Evolutionary conservation across 768 basidiomycete species (phyloP).

Genomic region (Boletus rubescentipes): DNA sequence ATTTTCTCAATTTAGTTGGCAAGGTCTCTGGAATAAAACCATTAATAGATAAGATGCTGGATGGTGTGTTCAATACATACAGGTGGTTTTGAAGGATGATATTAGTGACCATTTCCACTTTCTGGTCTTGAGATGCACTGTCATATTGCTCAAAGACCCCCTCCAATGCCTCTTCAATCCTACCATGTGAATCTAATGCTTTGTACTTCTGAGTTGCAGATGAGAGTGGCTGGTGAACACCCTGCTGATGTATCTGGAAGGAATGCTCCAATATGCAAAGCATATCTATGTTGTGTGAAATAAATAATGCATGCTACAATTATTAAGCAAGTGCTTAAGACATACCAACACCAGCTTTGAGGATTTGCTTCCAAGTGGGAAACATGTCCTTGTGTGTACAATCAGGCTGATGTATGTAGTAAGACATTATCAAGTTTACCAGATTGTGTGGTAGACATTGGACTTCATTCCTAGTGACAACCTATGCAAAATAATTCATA

Average conservation of each 20-base stretch:
- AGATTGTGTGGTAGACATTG: not conserved
- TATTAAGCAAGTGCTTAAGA: not conserved
- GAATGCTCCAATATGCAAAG: not conserved
- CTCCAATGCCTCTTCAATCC: not conserved
- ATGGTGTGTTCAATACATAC: not conserved
- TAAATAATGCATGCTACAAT: not conserved
- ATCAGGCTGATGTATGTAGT: not conserved
- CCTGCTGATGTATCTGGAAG: not conserved
- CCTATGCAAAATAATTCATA: not conserved
- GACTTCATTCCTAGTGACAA: not conserved
- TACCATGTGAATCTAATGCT: not conserved
- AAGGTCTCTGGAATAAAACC: too few relatives aligned
- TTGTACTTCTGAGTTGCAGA: not conserved
- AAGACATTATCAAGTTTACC: not conserved
- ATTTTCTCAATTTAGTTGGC: too few relatives aligned
- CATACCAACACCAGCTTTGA: not conserved
- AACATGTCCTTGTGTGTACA: not conserved
- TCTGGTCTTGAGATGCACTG: not conserved
- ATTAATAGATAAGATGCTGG: not conserved
- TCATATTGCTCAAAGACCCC: not conserved
- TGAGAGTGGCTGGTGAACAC: not conserved
- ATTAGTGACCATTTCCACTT: not conserved
- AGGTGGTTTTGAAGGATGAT: not conserved
- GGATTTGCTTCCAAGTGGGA: not conserved
- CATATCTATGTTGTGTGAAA: not conserved